Base-by-base conservation (phyloP, 1,139 yeast genomes). In the Yamadazyma membranifaciens region DNA sequence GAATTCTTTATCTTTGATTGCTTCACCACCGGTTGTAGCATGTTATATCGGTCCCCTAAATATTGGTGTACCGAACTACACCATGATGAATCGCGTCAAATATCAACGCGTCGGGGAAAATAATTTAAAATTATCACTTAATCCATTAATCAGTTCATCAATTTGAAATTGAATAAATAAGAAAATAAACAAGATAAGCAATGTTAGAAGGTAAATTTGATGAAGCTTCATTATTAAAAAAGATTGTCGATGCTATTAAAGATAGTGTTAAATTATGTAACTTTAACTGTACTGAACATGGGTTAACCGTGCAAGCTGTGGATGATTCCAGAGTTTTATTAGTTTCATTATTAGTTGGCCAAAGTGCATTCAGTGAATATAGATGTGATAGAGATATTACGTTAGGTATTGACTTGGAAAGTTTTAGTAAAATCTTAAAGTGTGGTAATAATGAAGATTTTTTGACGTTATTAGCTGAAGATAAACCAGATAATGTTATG, bases 151-250 rank as follows among this genome's bases (percentile, higher is more conserved):
- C 24, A 20, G 24, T 20, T 20, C 5, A 20, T 20, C 24, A 20
- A 20, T 20, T 20, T 20, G 24, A 20, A 20, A 20, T 20, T 20
- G 24, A 20, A 20, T 26, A 20, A 20, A 20, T 20, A 20, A 11
- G 12, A 33, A 33, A 33, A 33, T 33, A 17, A 17, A 13, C 9
- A 11, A 26, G 11, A 26, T n/a, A 16, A 12, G 43, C 40, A 28
- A 92, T 92, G 98, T 82, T 92, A 73, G 98, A 92, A 81, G 98
- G 97, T 53, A 89, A 89, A 73, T 87, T 92, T 55, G 92, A 85
- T 57, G 91, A 89, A 73, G 96, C 98, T 46, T 78, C 91, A 47
- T 78, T 89, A 55, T 80, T 94, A 62, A 92, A 92, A 68, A 88
- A 87, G 77, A 81, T 88, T 58, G 85, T 89, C 57, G 98, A 92